Evolutionary conservation across 2,329 filamentous ascomycete genomes (phyloP).

Genomic region (Nigrospora osmanthi): DNA sequence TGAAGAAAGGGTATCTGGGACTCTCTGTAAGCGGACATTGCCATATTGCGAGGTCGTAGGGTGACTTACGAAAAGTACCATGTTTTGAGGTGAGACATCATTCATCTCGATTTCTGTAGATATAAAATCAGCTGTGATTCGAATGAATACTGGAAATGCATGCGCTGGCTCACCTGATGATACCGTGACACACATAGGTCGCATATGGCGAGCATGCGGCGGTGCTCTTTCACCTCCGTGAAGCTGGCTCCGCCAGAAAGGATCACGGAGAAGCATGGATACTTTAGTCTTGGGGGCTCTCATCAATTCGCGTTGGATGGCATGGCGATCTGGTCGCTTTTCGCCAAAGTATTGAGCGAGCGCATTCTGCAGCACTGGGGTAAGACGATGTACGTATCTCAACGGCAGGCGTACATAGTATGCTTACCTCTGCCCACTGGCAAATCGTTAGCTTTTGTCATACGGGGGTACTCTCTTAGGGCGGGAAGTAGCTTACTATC

Average conservation of each 20-base stretch:
- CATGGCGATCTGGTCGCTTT: constrained; percentile 4
- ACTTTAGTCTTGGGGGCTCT: constrained; percentile 6
- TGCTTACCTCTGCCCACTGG: constrained; percentile 19
- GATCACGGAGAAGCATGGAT: constrained; percentile 18
- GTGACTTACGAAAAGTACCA: constrained; percentile 15
- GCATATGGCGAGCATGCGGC: constrained; percentile 27
- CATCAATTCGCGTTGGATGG: constrained; percentile 1
- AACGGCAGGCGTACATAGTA: too few species aligned
- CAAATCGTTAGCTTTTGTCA: neutral
- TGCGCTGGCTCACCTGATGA: constrained; percentile 14
- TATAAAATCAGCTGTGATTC: too few species aligned
- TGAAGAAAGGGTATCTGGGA: constrained; percentile 31
- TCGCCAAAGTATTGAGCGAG: constrained; percentile 21
- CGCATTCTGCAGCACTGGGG: constrained; percentile 10
- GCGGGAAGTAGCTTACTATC: constrained; percentile 9
- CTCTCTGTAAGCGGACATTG: too few species aligned
- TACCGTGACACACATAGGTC: constrained; percentile 22
- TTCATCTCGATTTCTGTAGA: neutral
- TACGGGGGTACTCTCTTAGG: constrained; percentile 2
- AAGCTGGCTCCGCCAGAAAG: constrained; percentile 26
- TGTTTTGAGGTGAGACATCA: constrained; percentile 3
- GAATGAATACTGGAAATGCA: neutral
- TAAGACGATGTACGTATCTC: neutral
- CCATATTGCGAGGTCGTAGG: too few species aligned
- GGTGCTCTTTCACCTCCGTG: constrained; percentile 13